Percentiles rank a stretch among this genome's conserved stretches.
Evolutionary conservation across 176 grass and related monocot genomes (phyloP).

Genomic region (Tillandsia leiboldiana): DNA sequence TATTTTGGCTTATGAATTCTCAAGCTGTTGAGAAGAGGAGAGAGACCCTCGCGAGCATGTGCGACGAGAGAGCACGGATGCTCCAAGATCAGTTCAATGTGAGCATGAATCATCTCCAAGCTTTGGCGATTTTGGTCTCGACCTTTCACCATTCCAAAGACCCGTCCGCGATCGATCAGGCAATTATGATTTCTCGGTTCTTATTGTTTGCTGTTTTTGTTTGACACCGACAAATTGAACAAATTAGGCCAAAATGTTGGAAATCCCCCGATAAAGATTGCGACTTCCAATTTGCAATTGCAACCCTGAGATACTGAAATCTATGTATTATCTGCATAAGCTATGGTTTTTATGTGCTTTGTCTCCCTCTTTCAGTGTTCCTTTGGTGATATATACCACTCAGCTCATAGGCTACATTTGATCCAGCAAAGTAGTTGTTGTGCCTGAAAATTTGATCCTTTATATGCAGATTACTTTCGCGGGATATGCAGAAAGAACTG

Average conservation of each 20-base stretch:
- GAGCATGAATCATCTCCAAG: slow-evolving; percentile 96
- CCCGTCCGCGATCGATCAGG: slow-evolving; percentile 94
- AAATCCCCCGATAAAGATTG: no score
- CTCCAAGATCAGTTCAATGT: slow-evolving; percentile 99
- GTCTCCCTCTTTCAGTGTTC: no score
- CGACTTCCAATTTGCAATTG: no score
- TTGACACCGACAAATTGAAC: neutral
- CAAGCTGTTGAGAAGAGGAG: slow-evolving; percentile 42
- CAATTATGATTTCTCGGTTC: slow-evolving; percentile 1
- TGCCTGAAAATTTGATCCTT: neutral
- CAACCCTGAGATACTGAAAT: no score
- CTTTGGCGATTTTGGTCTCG: slow-evolving; percentile 82
- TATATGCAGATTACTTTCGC: slow-evolving; percentile 70
- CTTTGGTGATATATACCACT: no score
- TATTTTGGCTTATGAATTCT: slow-evolving; percentile 27
- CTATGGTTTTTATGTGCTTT: no score
- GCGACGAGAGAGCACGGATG: slow-evolving; percentile 89
- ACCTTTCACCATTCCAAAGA: slow-evolving; percentile 84
- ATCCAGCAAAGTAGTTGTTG: no score
- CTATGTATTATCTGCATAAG: no score
- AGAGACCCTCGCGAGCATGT: slow-evolving; percentile 77
- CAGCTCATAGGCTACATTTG: no score
- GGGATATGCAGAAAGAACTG: slow-evolving; percentile 87
- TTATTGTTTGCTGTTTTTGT: neutral
- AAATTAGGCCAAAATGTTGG: no score